Evolutionary conservation across 108 stramenopile genomes (phyloP), one percentile per base, ranked within the genome.

Genomic region (Parietichytrium sp.): DNA sequence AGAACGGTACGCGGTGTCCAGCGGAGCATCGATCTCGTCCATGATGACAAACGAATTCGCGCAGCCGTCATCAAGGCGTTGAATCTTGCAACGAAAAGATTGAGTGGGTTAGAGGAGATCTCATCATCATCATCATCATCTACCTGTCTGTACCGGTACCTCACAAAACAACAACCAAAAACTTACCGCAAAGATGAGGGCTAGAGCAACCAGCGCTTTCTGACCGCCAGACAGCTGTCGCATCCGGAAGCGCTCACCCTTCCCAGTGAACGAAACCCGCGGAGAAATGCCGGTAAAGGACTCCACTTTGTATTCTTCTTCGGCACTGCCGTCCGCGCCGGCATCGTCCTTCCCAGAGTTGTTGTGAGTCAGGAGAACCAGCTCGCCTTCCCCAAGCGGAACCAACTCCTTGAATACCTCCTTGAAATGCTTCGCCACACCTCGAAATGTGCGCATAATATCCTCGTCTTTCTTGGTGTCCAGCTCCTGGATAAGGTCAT

Each of bases 11-110:
- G 93, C 95, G 38, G 93, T 90, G 84, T 99, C 99, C 13, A 98
- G 86, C 2, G 99, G 97, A 87, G 97, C 96, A 81, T 96, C 94
- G 52, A 96, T 84, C 83, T 99, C 99, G 83, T 99, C 99, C 87
- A 99, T 98, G 33, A 99, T 91, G 83, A 98, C 98, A 84, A 99
- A 99, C 15, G 99, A 98, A 8, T n/a, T n/a, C n/a, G n/a, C n/a
- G n/a, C n/a, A n/a, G 6, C 97, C 99, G 36, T 97, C 97, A 85
- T 99, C 99, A 84, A 96, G 98, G 38, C 97, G 90, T 54, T 97
- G 96, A 61, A 96, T 96, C n/a, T n/a, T n/a, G n/a, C n/a, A n/a
- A n/a, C n/a, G n/a, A n/a, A n/a, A n/a, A n/a, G n/a, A n/a, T n/a
- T n/a, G n/a, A n/a, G n/a, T n/a, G n/a, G n/a, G n/a, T n/a, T n/a